A percentile compares a stretch with the other conserved stretches of the same genome.
phyloP scores from a whole-genome alignment of 805 yeast species.

The Barnettozyma pratensis region DNA sequence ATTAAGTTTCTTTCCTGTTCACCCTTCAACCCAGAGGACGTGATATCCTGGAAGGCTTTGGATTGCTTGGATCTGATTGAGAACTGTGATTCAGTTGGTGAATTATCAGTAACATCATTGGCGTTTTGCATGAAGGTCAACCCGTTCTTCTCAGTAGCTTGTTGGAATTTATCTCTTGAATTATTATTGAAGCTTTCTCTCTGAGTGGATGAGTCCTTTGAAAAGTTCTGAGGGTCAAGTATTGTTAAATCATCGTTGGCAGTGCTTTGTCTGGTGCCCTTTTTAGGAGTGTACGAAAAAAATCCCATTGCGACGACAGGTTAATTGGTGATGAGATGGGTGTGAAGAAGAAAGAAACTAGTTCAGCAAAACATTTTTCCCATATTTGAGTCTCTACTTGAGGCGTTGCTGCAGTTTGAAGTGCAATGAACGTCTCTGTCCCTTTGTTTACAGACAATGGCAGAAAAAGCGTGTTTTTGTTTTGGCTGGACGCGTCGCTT shows the following conservation, averaged over 20 bases:
- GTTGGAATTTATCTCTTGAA: slow-evolving; percentile 1
- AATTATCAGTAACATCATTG: not conserved
- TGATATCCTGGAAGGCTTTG: slow-evolving; percentile 4
- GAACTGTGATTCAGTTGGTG: slow-evolving; percentile 13
- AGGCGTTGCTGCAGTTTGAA: not conserved
- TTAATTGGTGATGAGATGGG: not conserved
- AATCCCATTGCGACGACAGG: slow-evolving; percentile 1
- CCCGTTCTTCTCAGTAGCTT: slow-evolving; percentile 10
- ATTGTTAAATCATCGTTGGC: slow-evolving; percentile 15
- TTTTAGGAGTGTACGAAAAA: slow-evolving; percentile 4
- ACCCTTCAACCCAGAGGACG: slow-evolving; percentile 20
- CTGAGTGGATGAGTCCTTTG: slow-evolving; percentile 4
- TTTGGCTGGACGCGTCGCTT: not conserved
- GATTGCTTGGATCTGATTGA: not conserved
- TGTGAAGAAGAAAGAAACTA: not conserved
- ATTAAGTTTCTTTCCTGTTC: slow-evolving; percentile 24
- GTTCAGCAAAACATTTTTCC: not conserved
- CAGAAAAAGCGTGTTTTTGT: not conserved
- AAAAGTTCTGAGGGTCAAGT: slow-evolving; percentile 17
- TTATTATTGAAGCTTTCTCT: not conserved
- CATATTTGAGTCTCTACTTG: not conserved
- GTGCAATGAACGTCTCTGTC: not conserved
- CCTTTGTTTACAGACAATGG: not conserved
- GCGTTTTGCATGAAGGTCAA: slow-evolving; percentile 9
- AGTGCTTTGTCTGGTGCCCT: not conserved